Conservation (phyloP, 768 basidiomycete species). For the Infundibulicybe gibba region DNA sequence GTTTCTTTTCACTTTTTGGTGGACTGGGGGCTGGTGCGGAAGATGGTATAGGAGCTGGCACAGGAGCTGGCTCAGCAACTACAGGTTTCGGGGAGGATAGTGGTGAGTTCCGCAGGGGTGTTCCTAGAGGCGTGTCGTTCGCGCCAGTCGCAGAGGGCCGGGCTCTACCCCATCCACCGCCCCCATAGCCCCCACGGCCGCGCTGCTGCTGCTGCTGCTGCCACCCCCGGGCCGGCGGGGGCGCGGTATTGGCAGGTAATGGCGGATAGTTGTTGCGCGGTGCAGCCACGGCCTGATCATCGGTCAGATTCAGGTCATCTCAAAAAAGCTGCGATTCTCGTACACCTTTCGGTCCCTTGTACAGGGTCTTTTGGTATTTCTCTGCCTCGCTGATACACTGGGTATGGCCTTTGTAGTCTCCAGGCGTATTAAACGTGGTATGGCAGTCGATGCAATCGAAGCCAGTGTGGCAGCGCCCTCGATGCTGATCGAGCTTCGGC, state of each 20-base stretch:
- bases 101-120: slow-evolving; percentile 40
- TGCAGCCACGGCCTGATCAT: slow-evolving; percentile 5
- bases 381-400: slow-evolving; percentile 88
- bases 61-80: slow-evolving; percentile 8
- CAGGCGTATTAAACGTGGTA: slow-evolving; percentile 73
- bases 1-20: slow-evolving; percentile 32
- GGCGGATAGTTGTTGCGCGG: slow-evolving; percentile 20
- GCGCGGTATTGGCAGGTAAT: slow-evolving; percentile 5
- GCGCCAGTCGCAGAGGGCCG: slow-evolving; percentile 49
- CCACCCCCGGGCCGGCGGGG: slow-evolving; percentile 14
- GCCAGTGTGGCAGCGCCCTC: slow-evolving; percentile 53
- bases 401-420: slow-evolving; percentile 80
- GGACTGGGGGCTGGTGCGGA: neutral
- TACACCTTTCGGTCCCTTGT: slow-evolving; percentile 73
- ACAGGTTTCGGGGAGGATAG: slow-evolving; percentile 12
- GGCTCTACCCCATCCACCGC: slow-evolving; percentile 28
- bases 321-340: slow-evolving; percentile 8
- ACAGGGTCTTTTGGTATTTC: slow-evolving; percentile 86
- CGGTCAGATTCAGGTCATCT: too few species aligned
- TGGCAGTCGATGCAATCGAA: slow-evolving; percentile 89
- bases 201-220: slow-evolving; percentile 18
- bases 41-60: slow-evolving; percentile 5
- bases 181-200: slow-evolving; percentile 22
- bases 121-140: slow-evolving; percentile 71
- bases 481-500: slow-evolving; percentile 86